Evolutionary conservation across 805 yeast genomes (phyloP), one percentile per base, ranked within the genome.

Genomic region (Wickerhamiella dianesei): DNA sequence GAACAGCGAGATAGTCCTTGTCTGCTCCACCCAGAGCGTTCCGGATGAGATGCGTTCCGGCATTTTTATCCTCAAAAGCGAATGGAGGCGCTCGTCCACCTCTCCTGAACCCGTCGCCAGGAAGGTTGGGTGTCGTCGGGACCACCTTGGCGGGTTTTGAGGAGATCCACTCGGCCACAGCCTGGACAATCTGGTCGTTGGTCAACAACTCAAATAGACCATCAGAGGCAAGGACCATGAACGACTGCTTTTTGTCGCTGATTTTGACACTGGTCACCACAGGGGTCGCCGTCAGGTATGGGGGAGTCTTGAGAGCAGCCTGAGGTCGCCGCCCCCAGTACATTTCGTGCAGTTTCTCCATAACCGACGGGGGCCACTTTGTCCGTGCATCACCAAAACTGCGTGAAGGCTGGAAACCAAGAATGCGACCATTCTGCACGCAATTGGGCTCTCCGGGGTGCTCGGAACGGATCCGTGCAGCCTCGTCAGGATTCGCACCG

Each of bases 311-410:
- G 49, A 83, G 72, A 29, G 92, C 92, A 37, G 68, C 68, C 18
- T 80, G 73, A 5, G 65, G 55, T 47, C 73, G 66, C 60, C 89
- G 75, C 37, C 94, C 89, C 60, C 88, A 88, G 53, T 85, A 79
- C 55, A 77, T 79, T 49, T 79, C 71, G 56, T 82, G 79, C 18
- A 82, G 70, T 49, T 71, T 65, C 37, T 79, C 79, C 56, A 92
- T 96, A 47, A 85, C 73, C 16, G 78, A 75, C 17, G 66, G 65
- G 18, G 86, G 76, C 69, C 94, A 73, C 61, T 89, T 89, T 60
- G 86, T 88, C 51, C 95, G 74, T 48, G 95, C 94, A 64, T 89
- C 98, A 40, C 98, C 98, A 69, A 89, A 92, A 0, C 96, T 95
- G 58, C 98, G 71, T 0, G 95, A 76, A 12, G 98, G 98, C 62